Conservation (phyloP, 371 early-diverging fungal genomes). For the Lichtheimia ornata region DNA sequence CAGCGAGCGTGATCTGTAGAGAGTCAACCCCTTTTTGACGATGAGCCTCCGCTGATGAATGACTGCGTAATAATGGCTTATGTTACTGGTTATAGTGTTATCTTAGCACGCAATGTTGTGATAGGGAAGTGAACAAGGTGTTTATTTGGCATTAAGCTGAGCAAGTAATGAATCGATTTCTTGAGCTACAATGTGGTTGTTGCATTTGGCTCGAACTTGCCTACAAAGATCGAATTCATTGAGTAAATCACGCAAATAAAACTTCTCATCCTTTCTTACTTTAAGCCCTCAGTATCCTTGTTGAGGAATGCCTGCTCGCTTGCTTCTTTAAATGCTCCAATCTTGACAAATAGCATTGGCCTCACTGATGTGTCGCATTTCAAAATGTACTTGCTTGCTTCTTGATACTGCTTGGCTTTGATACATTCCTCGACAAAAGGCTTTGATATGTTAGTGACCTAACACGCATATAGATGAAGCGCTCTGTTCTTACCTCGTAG, state of each 20-base stretch:
- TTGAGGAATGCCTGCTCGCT: slow-evolving; percentile 71
- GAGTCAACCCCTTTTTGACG: too few relatives aligned
- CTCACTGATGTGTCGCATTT: slow-evolving; percentile 71
- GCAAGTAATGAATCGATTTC: slow-evolving; percentile 56
- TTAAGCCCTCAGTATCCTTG: slow-evolving; percentile 68
- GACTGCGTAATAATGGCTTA: too few relatives aligned
- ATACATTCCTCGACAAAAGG: slow-evolving; percentile 88
- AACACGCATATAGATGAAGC: not conserved
- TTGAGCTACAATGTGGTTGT: slow-evolving; percentile 53
- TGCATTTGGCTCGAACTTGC: slow-evolving; percentile 54
- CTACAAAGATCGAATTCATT: slow-evolving; percentile 18
- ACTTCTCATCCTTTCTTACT: slow-evolving; percentile 35
- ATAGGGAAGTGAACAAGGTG: too few relatives aligned
- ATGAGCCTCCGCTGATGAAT: too few relatives aligned
- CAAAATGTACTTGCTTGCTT: slow-evolving; percentile 80
- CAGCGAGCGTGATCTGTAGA: too few relatives aligned
- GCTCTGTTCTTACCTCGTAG: slow-evolving; percentile 51
- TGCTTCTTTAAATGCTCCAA: slow-evolving; percentile 79
- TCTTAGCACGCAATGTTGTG: too few relatives aligned
- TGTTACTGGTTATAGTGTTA: too few relatives aligned
- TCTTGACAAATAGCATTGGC: slow-evolving; percentile 73
- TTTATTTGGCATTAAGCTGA: slow-evolving; percentile 44
- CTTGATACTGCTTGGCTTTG: slow-evolving; percentile 72
- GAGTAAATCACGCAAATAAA: not conserved
- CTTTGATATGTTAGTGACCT: slow-evolving; percentile 15